A percentile compares a stretch with the other conserved stretches of the same genome.
Conservation (phyloP, 2,329 filamentous ascomycete genomes). For the Cladosporium velox region DNA sequence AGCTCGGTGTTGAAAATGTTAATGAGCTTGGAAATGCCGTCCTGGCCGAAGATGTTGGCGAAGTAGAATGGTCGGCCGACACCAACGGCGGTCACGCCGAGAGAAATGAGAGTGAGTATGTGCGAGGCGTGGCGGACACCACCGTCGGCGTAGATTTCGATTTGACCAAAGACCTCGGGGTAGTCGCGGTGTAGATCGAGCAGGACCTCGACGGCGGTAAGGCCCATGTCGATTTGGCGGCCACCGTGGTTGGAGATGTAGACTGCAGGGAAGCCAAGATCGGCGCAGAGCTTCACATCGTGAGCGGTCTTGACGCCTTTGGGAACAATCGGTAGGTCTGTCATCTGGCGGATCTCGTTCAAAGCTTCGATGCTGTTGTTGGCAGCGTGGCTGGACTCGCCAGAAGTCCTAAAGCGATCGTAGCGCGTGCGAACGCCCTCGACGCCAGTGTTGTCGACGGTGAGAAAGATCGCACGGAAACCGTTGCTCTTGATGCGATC, state of each 20-base stretch:
- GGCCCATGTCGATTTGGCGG: constrained; percentile 58
- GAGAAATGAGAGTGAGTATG: constrained; percentile 66
- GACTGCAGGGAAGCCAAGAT: constrained; percentile 66
- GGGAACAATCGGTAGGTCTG: constrained; percentile 46
- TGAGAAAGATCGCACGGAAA: constrained; percentile 45
- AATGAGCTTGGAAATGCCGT: constrained; percentile 51
- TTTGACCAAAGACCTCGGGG: constrained; percentile 56
- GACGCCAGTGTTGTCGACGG: constrained; percentile 44
- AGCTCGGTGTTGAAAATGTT: constrained; percentile 57
- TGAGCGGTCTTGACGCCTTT: constrained; percentile 70
- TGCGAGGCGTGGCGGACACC: constrained; percentile 67
- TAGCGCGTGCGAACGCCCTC: constrained; percentile 42
- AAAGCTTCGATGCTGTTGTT: constrained; percentile 41
- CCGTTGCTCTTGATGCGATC: constrained; percentile 54
- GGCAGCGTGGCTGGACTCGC: constrained; percentile 36
- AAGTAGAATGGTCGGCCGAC: constrained; percentile 64
- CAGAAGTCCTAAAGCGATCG: constrained; percentile 35
- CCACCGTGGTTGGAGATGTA: constrained; percentile 74
- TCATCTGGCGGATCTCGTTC: constrained; percentile 39
- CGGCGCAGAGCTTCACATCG: constrained; percentile 63
- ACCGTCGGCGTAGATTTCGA: constrained; percentile 63
- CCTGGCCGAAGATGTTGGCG: constrained; percentile 61
- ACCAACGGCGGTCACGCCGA: constrained; percentile 64
- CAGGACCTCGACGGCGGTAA: constrained; percentile 60
- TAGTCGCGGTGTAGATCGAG: constrained; percentile 62